phyloP scores from a whole-genome alignment of 1,139 yeast genomes.

The Candida neerlandica region DNA sequence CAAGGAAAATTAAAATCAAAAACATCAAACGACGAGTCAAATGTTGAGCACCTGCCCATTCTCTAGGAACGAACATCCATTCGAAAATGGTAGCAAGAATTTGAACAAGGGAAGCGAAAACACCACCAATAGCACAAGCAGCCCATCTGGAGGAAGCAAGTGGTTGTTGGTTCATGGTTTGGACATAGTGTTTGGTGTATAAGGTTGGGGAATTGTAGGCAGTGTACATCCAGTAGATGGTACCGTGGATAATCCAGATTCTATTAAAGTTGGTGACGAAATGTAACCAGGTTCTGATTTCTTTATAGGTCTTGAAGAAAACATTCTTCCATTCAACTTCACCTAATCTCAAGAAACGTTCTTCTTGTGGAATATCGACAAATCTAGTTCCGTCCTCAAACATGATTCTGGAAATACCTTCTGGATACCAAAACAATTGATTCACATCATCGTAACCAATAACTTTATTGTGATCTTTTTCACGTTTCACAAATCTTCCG shows the following conservation, averaged over 20 bases:
- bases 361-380: conserved; percentile 44
- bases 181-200: conserved; percentile 52
- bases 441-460: conserved; percentile 69
- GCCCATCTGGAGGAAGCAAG: conserved; percentile 46
- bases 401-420: conserved; percentile 49
- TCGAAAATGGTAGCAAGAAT: conserved; percentile 48
- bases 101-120: conserved; percentile 47
- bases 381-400: conserved; percentile 39
- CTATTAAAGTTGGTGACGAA: conserved; percentile 59
- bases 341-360: conserved; percentile 46
- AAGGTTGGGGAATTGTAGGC: conserved; percentile 55
- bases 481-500: conserved; percentile 42
- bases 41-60: conserved; percentile 57
- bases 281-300: conserved; percentile 63
- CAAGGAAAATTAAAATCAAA: conserved; percentile 29
- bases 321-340: conserved; percentile 53
- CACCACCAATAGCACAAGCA: conserved; percentile 54
- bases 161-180: conserved; percentile 50
- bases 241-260: conserved; percentile 62
- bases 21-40: conserved; percentile 35
- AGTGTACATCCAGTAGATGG: conserved; percentile 63
- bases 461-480: conserved; percentile 54
- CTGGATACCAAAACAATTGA: conserved; percentile 60
- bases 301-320: conserved; percentile 57
- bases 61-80: conserved; percentile 52